phyloP scores from a whole-genome alignment of 306 rosid genomes.

The Sicyos baderoa region DNA sequence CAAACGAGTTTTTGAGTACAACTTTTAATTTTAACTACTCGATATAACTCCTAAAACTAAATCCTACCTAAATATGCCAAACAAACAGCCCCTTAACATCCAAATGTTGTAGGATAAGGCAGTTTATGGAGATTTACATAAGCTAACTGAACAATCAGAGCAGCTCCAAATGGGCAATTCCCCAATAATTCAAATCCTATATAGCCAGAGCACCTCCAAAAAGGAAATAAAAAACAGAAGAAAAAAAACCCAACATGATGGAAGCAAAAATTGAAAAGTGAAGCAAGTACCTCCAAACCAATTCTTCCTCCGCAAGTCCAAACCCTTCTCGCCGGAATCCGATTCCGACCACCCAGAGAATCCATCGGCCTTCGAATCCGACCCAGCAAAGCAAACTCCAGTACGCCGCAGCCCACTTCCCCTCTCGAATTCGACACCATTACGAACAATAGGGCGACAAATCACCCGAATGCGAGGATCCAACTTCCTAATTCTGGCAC shows the following conservation, averaged over 20 bases:
- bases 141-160: neutral
- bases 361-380: conserved; percentile 37
- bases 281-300: conserved; percentile 55
- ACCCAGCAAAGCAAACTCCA: conserved; percentile 30
- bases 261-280: conserved; percentile 12
- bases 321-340: conserved; percentile 25
- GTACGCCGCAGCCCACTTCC: conserved; percentile 21
- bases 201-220: neutral
- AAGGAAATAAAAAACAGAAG: neutral
- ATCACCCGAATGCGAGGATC: conserved; percentile 37
- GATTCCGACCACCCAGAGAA: conserved; percentile 82
- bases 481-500: conserved; percentile 29
- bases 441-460: conserved; percentile 27
- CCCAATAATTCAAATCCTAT: neutral
- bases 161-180: neutral
- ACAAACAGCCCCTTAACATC: too few species aligned
- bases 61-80: too few species aligned
- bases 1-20: too few species aligned
- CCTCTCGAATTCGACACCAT: conserved; percentile 20
- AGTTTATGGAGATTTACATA: too few species aligned
- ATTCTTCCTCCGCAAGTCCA: conserved; percentile 35
- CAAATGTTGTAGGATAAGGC: too few species aligned
- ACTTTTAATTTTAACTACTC: too few species aligned
- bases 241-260: neutral
- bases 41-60: too few species aligned